Base-by-base conservation (phyloP, 2,329 filamentous ascomycete genomes). In the Coleophoma eucalyptorum region DNA sequence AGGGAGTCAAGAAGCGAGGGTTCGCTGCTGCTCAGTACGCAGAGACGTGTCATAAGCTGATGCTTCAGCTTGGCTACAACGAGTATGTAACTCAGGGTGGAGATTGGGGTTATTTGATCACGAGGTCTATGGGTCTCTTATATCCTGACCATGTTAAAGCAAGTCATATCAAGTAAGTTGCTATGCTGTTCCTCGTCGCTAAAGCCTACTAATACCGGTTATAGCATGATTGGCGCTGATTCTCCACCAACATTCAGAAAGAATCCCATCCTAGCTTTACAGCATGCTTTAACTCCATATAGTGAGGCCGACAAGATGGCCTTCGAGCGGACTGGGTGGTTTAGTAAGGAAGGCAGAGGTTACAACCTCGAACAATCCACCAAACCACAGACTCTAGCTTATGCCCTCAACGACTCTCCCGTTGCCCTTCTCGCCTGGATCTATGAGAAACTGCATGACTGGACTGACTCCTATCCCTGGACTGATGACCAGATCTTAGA, bases 401-500 rank as follows among this genome's bases (percentile, higher is more conserved):
- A 89, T 60, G 82, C 75, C 0, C 72, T 92, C 3, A 75, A 80
- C 0, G 87, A 91, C 63, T 84, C 79, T 6, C 89, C 89, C 0
- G 79, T 89, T 0, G 86, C 79, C 0, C 69, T 90, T 3, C 72
- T 93, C 1, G 81, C 86, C 0, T 94, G 89, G 89, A 83, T 93
- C 33, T 88, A 88, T 57, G 89, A 93, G 68, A 93, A 93, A 64
- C 69, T 93, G 35, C 81, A 86, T 57, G 84, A 88, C 58, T 93
- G 88, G 89, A 84, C 83, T 0, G 87, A 92, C 59, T 60, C 59
- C 1, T 90, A 90, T 61, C 71, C 78, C 0, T 92, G 87, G 87
- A 86, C 81, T 0, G 84, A 90, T 54, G 86, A 91, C 49, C 87
- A 92, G 68, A 77, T 92, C 8, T 69, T 89, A 21, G 89, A 83